Conservation (phyloP, 2,329 filamentous ascomycete species). For the Tolypocladium nubicola region DNA sequence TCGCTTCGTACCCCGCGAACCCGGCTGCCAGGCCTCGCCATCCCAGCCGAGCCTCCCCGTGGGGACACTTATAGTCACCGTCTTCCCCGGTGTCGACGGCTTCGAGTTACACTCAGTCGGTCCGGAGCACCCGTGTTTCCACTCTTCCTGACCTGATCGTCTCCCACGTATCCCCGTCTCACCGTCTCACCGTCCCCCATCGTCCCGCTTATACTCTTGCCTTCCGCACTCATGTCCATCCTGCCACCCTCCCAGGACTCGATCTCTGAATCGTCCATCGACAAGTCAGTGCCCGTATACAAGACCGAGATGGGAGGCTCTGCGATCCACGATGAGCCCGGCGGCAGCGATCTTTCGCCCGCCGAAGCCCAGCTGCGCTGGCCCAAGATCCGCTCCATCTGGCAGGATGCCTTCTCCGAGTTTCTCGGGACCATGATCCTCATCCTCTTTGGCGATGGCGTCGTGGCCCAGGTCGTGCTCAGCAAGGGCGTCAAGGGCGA, state of each 20-base stretch:
- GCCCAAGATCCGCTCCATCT: constrained; percentile 38
- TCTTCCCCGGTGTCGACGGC: background rate
- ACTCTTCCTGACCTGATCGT: background rate
- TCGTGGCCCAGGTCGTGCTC: constrained; percentile 58
- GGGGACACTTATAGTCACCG: background rate
- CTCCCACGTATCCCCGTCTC: background rate
- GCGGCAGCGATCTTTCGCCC: constrained; percentile 3
- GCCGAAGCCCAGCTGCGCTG: constrained; percentile 22
- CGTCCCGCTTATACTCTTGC: background rate
- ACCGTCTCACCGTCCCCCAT: background rate
- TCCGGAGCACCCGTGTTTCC: background rate
- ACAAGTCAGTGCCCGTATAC: constrained; percentile 17
- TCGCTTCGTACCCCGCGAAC: background rate
- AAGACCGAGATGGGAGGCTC: constrained; percentile 20
- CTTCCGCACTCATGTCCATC: constrained; percentile 16
- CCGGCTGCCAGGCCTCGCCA: background rate
- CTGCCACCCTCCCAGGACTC: constrained; percentile 15
- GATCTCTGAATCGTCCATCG: constrained; percentile 21
- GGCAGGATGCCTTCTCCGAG: constrained; percentile 52
- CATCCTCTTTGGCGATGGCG: constrained; percentile 60
- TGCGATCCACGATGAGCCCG: constrained; percentile 11
- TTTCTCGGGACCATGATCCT: constrained; percentile 60
- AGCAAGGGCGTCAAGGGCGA: constrained; percentile 36
- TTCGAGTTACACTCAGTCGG: background rate
- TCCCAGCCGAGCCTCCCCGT: background rate